Percentiles rank a stretch among this genome's conserved stretches.
Conservation (phyloP, 768 basidiomycete genomes). For the Artomyces pyxidatus region DNA sequence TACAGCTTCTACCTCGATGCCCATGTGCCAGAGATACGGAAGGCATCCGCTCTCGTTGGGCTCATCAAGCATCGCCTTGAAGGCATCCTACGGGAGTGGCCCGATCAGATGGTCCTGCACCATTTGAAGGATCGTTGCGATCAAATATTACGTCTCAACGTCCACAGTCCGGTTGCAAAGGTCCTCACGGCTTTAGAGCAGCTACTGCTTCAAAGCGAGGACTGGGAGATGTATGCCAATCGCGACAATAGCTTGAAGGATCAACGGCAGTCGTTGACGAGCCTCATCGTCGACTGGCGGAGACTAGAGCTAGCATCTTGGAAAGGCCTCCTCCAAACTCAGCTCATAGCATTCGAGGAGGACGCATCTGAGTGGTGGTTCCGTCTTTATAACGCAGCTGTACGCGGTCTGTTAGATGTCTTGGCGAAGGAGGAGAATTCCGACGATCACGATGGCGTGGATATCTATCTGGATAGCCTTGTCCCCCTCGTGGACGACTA, state of each 20-base stretch:
- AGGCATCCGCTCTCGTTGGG: constrained; percentile 43
- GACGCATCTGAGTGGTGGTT: constrained; percentile 79
- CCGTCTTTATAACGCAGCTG: constrained; percentile 70
- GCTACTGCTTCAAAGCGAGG: constrained; percentile 77
- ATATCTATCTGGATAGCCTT: constrained; percentile 53
- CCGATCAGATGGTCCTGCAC: constrained; percentile 95
- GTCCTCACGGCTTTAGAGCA: constrained; percentile 79
- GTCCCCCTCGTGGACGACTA: constrained; percentile 78
- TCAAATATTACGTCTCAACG: constrained; percentile 47
- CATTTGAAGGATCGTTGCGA: constrained; percentile 71
- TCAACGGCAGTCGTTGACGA: constrained; percentile 57
- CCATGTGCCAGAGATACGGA: constrained; percentile 67
- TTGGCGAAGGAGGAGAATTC: constrained; percentile 36
- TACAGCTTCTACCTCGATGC: constrained; percentile 78
- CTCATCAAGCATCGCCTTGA: constrained; percentile 46
- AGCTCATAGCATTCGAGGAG: constrained; percentile 40
- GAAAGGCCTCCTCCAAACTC: constrained; percentile 69
- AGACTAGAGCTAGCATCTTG: constrained; percentile 85
- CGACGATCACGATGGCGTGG: constrained; percentile 25
- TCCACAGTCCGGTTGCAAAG: constrained; percentile 72
- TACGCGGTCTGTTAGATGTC: constrained; percentile 54
- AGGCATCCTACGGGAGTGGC: constrained; percentile 71
- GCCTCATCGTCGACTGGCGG: constrained; percentile 83
- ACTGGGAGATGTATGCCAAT: constrained; percentile 97
- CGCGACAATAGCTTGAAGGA: constrained; percentile 71